Evolutionary conservation across 1,139 yeast genomes (phyloP).

Genomic region (Entelexis paramagnoliae): DNA sequence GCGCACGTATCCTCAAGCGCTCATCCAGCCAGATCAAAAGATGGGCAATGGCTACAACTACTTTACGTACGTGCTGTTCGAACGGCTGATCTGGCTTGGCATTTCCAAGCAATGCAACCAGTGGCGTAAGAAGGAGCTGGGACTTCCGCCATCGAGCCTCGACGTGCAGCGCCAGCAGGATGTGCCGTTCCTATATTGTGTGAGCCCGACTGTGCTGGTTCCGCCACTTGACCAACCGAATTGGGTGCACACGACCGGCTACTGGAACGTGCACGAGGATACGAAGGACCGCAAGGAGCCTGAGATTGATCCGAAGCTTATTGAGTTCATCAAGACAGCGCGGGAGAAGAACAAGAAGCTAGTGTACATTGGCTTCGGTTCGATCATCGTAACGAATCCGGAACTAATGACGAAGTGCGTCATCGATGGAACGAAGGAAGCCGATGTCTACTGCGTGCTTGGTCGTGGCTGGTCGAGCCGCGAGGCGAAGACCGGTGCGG

Average conservation of each 20-base stretch:
- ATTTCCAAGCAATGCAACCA: conserved; percentile 77
- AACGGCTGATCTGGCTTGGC: conserved; percentile 88
- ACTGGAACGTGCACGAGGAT: conserved; percentile 75
- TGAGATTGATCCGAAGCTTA: conserved; percentile 58
- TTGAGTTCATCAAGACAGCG: conserved; percentile 56
- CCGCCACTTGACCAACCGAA: conserved; percentile 90
- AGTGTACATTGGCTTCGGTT: conserved; percentile 91
- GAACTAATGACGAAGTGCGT: conserved; percentile 66
- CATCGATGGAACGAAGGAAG: conserved; percentile 61
- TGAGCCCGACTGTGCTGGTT: conserved; percentile 78
- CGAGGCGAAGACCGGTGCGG: conserved; percentile 20
- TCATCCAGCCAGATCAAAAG: conserved; percentile 85
- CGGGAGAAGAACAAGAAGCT: conserved; percentile 45
- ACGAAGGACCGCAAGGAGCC: conserved; percentile 43
- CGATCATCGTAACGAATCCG: conserved; percentile 82
- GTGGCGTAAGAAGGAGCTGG: conserved; percentile 67
- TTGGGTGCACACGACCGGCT: conserved; percentile 91
- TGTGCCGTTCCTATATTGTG: conserved; percentile 80
- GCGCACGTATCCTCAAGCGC: conserved; percentile 91
- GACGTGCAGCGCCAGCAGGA: conserved; percentile 61
- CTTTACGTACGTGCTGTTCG: conserved; percentile 84
- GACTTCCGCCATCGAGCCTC: conserved; percentile 58
- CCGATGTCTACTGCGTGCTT: conserved; percentile 76
- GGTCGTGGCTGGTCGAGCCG: conserved; percentile 96
- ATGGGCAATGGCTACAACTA: conserved; percentile 89